Conservation (phyloP, 2,329 filamentous ascomycete genomes). For the Drechslerella coelobrocha region DNA sequence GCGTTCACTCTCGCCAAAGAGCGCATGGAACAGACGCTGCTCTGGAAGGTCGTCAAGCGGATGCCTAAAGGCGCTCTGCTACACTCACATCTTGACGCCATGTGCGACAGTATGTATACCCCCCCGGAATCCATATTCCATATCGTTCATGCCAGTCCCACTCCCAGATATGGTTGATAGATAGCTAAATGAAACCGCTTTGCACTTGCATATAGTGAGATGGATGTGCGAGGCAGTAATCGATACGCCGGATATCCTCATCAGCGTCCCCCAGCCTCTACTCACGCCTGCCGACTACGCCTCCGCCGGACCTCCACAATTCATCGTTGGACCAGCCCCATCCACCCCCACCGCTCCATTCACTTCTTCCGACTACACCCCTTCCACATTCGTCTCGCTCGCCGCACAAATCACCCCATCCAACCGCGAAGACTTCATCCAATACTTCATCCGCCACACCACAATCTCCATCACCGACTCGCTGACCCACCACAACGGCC, state of each 20-base stretch:
- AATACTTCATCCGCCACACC: slow-evolving; percentile 44
- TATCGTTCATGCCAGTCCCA: too few relatives aligned
- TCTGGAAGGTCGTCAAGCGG: slow-evolving; percentile 81
- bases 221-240: slow-evolving; percentile 78
- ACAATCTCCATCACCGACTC: slow-evolving; percentile 67
- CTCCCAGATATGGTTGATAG: neutral
- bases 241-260: slow-evolving; percentile 73
- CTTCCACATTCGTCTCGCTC: slow-evolving; percentile 67
- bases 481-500: slow-evolving; percentile 79
- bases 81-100: slow-evolving; percentile 88
- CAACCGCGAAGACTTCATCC: slow-evolving; percentile 47
- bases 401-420: slow-evolving; percentile 52
- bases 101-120: slow-evolving; percentile 70
- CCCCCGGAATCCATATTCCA: neutral
- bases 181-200: too few relatives aligned
- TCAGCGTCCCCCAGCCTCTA: slow-evolving; percentile 41
- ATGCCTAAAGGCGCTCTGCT: slow-evolving; percentile 90
- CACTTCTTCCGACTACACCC: slow-evolving; percentile 49
- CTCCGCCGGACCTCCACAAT: slow-evolving; percentile 58
- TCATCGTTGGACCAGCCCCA: slow-evolving; percentile 58
- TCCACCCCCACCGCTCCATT: slow-evolving; percentile 17
- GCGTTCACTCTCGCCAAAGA: slow-evolving; percentile 88
- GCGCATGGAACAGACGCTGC: slow-evolving; percentile 80
- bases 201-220: slow-evolving; percentile 67
- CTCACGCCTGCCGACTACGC: slow-evolving; percentile 62